Base-by-base conservation (phyloP, 1,284 basidiomycete species). In the Exobasidium rhododendri region DNA sequence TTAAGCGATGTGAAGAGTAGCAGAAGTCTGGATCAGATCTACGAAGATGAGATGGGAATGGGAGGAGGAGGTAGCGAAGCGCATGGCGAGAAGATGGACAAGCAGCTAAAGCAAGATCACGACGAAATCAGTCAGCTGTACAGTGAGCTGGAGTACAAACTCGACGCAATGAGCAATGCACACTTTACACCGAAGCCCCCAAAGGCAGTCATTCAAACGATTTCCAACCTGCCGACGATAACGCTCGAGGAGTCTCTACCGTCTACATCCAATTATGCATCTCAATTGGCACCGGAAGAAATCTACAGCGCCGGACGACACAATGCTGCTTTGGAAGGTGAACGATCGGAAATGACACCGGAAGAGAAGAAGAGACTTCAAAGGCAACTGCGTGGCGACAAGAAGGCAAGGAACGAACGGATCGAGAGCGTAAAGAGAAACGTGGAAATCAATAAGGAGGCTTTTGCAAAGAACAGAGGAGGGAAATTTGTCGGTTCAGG, bases 121-220 rank as follows among this genome's bases (percentile, higher is more conserved):
- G 86, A 88, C 17, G 91, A 91, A 78, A 87, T 98, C 57, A 87
- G 89, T 62, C 82, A 83, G 53, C 73, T 89, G 10, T 97, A 94
- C 89, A 90, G 92, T 62, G 85, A 86, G 49, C 88, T 99, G 45
- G 92, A 88, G 67, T 84, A 85, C 64, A 97, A 96, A 80, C 84
- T 98, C 30, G 94, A 98, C 81, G 92, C 94, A 5, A 83, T 98
- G 46, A 91, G 89, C 78, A 97, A 96, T 78, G 88, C 94, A 2
- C 92, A 97, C 81, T 97, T 93, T 80, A 90, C 91, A 4, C 96
- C 96, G 3, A 97, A 97, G 81, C 87, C 89, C 78, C 93, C 94
- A 29, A 97, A 94, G 79, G 89, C 89, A 1, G 85, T 84, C 0
- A 97, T 98, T 74, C 87, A 89, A 4, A 92, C 92, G 0, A 82